These are phyloP conservation scores for Dactylonectria estremocensis DNA, from an alignment of 2,329 filamentous ascomycete species.

Conservation along the genomic window DNA sequence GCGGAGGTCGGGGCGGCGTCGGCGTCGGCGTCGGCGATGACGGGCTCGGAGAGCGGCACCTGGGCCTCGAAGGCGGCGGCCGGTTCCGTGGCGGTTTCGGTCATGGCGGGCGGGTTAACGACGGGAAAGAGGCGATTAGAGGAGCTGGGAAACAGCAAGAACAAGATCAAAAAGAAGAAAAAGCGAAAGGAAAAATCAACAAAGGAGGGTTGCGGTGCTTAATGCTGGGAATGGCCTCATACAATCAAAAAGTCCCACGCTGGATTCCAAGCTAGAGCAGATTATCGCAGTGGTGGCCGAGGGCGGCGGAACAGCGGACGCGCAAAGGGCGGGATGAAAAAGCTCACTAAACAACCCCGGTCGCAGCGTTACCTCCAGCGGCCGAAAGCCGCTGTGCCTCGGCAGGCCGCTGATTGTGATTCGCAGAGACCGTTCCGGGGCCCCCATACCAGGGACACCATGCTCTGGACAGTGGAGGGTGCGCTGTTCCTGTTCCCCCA, in stretches of 20 bases:
- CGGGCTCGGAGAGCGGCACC: conserved; percentile 42
- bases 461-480: neutral
- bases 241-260: conserved; percentile 15
- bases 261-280: conserved; percentile 24
- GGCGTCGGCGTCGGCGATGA: conserved; percentile 33
- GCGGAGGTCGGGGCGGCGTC: neutral
- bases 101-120: conserved; percentile 37
- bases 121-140: conserved; percentile 15
- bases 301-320: conserved; percentile 22
- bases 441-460: neutral
- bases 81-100: conserved; percentile 44
- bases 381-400: conserved; percentile 40
- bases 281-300: conserved; percentile 47
- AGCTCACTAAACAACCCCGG: neutral
- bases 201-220: conserved; percentile 14
- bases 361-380: conserved; percentile 13
- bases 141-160: neutral
- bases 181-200: neutral
- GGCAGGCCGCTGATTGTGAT: conserved; percentile 42
- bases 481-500: neutral
- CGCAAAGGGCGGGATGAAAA: conserved; percentile 33
- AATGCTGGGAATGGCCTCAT: conserved; percentile 30
- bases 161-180: conserved; percentile 1
- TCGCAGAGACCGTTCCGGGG: conserved; percentile 28
- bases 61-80: conserved; percentile 46